A percentile compares a stretch with the other conserved stretches of the same genome.
These are phyloP conservation scores for Nicotiana paniculata DNA, from an alignment of 257 asterid species.

Conservation along the genomic window DNA sequence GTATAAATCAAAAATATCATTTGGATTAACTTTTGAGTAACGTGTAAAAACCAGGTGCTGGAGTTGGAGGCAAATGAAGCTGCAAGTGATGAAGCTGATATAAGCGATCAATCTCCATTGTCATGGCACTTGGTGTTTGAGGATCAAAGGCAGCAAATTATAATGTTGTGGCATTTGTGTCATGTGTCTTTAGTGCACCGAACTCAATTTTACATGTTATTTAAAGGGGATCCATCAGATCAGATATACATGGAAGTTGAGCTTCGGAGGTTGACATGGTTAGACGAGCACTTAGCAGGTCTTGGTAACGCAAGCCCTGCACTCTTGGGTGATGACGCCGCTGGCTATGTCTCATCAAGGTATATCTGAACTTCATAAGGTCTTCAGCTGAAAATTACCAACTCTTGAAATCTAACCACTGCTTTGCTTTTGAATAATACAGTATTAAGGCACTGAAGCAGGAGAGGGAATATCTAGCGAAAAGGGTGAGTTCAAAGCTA, in stretches of 20 bases:
- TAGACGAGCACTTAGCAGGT: conserved; percentile 85
- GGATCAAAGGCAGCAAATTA: conserved; percentile 74
- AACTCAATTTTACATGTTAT: conserved; percentile 74
- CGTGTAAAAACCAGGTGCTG: conserved; percentile 49
- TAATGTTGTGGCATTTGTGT: conserved; percentile 96
- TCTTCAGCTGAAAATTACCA: not conserved
- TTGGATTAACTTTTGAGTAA: not conserved
- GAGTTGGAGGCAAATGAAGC: conserved; percentile 72
- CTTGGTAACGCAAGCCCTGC: conserved; percentile 99
- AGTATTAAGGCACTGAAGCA: conserved; percentile 89
- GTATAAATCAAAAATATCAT: not conserved
- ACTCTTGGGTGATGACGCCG: conserved; percentile 86
- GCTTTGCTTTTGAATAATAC: conserved; percentile 13
- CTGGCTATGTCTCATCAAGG: conserved; percentile 87
- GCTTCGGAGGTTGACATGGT: conserved; percentile 77
- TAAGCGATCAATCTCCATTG: conserved; percentile 38
- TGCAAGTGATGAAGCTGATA: conserved; percentile 51
- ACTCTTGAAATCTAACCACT: not conserved
- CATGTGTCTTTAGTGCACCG: conserved; percentile 89
- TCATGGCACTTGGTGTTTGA: conserved; percentile 66
- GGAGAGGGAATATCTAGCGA: conserved; percentile 85
- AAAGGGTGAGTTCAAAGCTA: conserved; percentile 72
- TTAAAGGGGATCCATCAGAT: conserved; percentile 77
- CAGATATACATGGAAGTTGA: conserved; percentile 95
- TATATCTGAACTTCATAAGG: conserved; percentile 6